Conservation (phyloP, 345 rosid species). For the Excoecaria agallocha region DNA sequence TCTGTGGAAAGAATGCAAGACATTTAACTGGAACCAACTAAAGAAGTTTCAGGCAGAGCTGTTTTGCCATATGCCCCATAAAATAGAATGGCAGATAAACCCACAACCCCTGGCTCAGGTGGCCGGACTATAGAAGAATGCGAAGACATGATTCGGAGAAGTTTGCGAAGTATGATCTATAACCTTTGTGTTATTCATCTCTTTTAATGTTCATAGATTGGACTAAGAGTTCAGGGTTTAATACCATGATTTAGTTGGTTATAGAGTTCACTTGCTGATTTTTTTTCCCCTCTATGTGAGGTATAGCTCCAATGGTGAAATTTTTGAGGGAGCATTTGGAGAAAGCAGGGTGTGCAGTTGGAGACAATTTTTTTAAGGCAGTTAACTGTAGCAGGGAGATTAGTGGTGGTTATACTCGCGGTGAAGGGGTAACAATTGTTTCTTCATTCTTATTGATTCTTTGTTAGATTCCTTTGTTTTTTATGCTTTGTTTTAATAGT, state of each 20-base stretch:
- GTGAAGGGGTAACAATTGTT: slow-evolving; percentile 54
- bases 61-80: neutral
- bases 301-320: slow-evolving; percentile 73
- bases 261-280: neutral
- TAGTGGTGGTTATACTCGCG: slow-evolving; percentile 62
- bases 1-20: too few relatives aligned
- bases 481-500: slow-evolving; percentile 16
- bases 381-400: slow-evolving; percentile 51
- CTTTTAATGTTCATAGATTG: neutral
- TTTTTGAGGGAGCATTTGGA: slow-evolving; percentile 81
- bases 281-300: neutral
- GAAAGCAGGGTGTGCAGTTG: slow-evolving; percentile 76
- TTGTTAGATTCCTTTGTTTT: neutral
- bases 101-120: slow-evolving; percentile 13
- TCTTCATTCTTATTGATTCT: neutral
- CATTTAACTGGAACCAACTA: neutral
- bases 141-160: slow-evolving; percentile 45
- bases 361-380: slow-evolving; percentile 72
- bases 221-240: slow-evolving; percentile 10
- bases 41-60: neutral
- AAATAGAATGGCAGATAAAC: slow-evolving; percentile 32
- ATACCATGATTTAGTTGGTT: slow-evolving; percentile 6
- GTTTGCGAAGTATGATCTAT: slow-evolving; percentile 46
- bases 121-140: slow-evolving; percentile 40
- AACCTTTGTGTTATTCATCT: neutral